Conservation (phyloP, 140 eudicot genomes). For the Oenanthe javanica region DNA sequence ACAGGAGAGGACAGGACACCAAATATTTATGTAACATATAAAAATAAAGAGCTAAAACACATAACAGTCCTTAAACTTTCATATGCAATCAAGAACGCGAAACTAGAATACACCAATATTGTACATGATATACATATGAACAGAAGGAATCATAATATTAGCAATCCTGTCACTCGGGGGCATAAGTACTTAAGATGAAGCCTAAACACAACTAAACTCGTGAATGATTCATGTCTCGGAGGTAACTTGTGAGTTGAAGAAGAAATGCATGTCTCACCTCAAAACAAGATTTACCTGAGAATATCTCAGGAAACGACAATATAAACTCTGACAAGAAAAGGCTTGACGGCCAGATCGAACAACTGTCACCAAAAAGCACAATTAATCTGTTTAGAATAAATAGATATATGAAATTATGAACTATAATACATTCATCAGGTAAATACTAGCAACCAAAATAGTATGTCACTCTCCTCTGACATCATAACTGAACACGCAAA, state of each 20-base stretch:
- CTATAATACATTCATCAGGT: background rate
- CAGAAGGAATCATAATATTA: background rate
- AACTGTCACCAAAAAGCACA: constrained; percentile 34
- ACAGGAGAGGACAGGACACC: constrained; percentile 4
- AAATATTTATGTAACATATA: background rate
- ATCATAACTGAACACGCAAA: background rate
- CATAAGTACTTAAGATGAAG: background rate
- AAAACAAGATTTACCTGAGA: constrained; percentile 69
- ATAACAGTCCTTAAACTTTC: background rate
- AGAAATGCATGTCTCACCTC: constrained; percentile 52
- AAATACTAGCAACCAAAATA: background rate
- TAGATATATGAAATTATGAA: background rate
- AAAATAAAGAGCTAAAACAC: background rate
- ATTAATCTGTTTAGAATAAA: background rate
- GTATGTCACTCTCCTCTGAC: background rate
- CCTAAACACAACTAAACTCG: background rate
- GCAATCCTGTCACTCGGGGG: background rate
- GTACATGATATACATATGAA: background rate
- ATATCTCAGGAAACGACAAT: constrained; percentile 75
- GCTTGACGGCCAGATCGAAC: constrained; percentile 94
- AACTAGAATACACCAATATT: background rate
- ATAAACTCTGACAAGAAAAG: constrained; percentile 84
- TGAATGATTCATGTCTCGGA: constrained; percentile 2
- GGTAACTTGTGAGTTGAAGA: constrained; percentile 8
- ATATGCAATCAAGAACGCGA: background rate